These are phyloP conservation scores for Xylaria sp. DNA, from an alignment of 2,329 filamentous ascomycete genomes.

Conservation along the genomic window DNA sequence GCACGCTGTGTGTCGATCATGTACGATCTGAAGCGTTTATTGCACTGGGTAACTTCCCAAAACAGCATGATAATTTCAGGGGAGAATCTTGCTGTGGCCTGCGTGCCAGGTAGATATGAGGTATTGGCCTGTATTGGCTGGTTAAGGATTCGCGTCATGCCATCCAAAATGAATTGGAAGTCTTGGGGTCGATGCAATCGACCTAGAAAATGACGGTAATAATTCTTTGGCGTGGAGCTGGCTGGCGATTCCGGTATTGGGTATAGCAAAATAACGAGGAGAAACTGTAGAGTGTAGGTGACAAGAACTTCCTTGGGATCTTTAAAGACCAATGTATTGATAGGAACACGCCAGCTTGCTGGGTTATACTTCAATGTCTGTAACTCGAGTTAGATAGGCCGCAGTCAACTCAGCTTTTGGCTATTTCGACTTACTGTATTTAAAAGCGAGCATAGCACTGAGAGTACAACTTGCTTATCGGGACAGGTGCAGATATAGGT, in stretches of 20 bases:
- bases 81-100: slow-evolving; percentile 81
- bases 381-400: background rate
- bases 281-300: slow-evolving; percentile 87
- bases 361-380: slow-evolving; percentile 95
- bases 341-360: slow-evolving; percentile 89
- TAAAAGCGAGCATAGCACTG: slow-evolving; percentile 86
- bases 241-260: slow-evolving; percentile 79
- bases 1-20: slow-evolving; percentile 94
- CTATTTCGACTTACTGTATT: slow-evolving; percentile 73
- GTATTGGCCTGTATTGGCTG: slow-evolving; percentile 88
- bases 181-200: slow-evolving; percentile 91
- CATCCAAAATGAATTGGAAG: slow-evolving; percentile 96
- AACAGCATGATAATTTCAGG: slow-evolving; percentile 97
- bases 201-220: slow-evolving; percentile 89
- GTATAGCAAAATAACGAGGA: slow-evolving; percentile 85
- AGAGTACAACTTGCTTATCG: slow-evolving; percentile 91
- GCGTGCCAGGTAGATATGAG: slow-evolving; percentile 86
- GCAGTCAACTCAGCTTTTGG: background rate
- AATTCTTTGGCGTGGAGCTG: slow-evolving; percentile 77
- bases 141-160: slow-evolving; percentile 89
- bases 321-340: slow-evolving; percentile 89
- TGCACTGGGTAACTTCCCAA: slow-evolving; percentile 97
- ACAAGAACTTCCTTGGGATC: slow-evolving; percentile 90
- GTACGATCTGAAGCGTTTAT: slow-evolving; percentile 94
- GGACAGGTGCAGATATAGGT: slow-evolving; percentile 87